phyloP scores from a whole-genome alignment of 768 basidiomycete genomes.

The Wakefieldia striispora region DNA sequence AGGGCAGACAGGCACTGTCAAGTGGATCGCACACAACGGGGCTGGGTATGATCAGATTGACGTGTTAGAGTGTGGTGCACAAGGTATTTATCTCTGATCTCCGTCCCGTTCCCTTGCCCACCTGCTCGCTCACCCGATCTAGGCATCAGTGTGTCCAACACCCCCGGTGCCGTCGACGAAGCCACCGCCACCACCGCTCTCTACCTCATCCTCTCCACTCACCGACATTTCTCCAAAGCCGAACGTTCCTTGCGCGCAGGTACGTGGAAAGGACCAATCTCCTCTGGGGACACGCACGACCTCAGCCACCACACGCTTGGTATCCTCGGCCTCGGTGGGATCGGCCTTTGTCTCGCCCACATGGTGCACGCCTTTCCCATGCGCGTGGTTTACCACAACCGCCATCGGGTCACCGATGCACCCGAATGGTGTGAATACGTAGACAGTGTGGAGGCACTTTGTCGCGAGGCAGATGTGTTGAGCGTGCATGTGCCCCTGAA shows the following conservation, averaged over 20 bases:
- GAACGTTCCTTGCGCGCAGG: slow-evolving; percentile 52
- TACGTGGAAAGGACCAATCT: slow-evolving; percentile 58
- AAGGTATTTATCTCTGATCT: slow-evolving; percentile 41
- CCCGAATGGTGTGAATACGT: slow-evolving; percentile 80
- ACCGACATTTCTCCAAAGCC: slow-evolving; percentile 68
- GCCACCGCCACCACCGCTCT: slow-evolving; percentile 88
- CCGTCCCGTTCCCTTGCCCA: background rate
- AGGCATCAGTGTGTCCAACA: slow-evolving; percentile 77
- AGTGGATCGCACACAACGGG: slow-evolving; percentile 91
- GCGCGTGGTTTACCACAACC: slow-evolving; percentile 81
- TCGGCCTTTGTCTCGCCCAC: slow-evolving; percentile 67
- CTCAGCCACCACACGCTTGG: slow-evolving; percentile 67
- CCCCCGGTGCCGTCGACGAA: slow-evolving; percentile 87
- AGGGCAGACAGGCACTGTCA: slow-evolving; percentile 51
- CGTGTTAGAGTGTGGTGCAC: slow-evolving; percentile 65
- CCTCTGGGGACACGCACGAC: slow-evolving; percentile 54
- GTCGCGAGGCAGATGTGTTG: slow-evolving; percentile 74
- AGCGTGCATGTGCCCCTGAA: slow-evolving; percentile 84
- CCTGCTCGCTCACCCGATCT: background rate
- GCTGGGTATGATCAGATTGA: slow-evolving; percentile 92
- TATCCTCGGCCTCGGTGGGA: slow-evolving; percentile 76
- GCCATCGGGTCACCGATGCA: slow-evolving; percentile 53
- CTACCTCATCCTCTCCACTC: slow-evolving; percentile 74
- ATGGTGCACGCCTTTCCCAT: slow-evolving; percentile 82
- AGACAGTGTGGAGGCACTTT: slow-evolving; percentile 58